Conservation (phyloP, 225 moss, liverwort and hornwort genomes). For the Lunularia cruciata region DNA sequence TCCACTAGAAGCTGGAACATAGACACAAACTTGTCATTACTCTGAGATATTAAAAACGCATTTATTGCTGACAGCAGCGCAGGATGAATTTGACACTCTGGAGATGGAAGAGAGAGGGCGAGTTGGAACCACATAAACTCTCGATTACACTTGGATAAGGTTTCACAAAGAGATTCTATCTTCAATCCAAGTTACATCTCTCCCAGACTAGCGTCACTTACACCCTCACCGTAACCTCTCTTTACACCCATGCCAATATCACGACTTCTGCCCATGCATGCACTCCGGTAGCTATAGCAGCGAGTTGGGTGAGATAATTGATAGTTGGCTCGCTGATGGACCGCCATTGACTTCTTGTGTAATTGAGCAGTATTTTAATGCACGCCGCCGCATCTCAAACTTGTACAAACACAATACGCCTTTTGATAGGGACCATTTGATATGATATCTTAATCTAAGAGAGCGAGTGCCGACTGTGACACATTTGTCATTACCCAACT, state of each 20-base stretch:
- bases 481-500: too few relatives aligned
- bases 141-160: constrained; percentile 10
- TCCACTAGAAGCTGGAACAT: neutral
- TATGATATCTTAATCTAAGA: too few relatives aligned
- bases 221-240: neutral
- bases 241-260: neutral
- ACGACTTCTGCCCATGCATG: neutral
- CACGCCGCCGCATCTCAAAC: constrained; percentile 5
- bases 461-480: too few relatives aligned
- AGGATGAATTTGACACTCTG: constrained; percentile 6
- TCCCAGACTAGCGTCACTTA: too few relatives aligned
- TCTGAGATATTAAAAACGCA: constrained; percentile 5
- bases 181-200: too few relatives aligned
- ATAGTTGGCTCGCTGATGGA: neutral
- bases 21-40: constrained; percentile 14
- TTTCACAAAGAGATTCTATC: neutral
- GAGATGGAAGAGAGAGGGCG: neutral
- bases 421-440: neutral
- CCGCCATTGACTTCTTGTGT: neutral
- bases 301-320: neutral
- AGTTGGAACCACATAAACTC: constrained; percentile 6
- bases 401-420: constrained; percentile 1
- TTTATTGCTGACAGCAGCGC: constrained; percentile 11
- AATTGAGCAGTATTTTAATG: neutral
- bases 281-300: neutral